Conservation (phyloP, 2,329 filamentous ascomycete species). For the Penicillium sp. region DNA sequence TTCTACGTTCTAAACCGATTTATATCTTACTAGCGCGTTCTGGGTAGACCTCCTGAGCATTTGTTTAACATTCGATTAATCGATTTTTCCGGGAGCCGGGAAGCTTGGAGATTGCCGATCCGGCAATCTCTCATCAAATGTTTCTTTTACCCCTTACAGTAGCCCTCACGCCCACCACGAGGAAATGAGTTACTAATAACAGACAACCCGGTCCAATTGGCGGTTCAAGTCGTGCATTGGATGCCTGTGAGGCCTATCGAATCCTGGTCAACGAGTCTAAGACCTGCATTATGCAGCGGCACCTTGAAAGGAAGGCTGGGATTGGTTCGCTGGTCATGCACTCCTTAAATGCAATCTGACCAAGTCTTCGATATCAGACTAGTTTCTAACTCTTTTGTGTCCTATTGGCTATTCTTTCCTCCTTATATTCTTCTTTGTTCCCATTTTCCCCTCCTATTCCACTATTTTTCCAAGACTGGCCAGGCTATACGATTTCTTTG, state of each 20-base stretch:
- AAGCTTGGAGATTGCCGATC: slow-evolving; percentile 18
- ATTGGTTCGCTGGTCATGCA: not conserved
- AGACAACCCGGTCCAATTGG: not conserved
- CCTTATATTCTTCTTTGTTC: not conserved
- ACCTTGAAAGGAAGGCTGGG: not conserved
- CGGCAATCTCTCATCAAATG: slow-evolving; percentile 13
- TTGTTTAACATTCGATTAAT: not conserved
- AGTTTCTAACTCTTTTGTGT: not conserved
- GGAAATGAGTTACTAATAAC: slow-evolving; percentile 9
- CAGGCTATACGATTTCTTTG: not conserved
- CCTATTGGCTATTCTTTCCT: not conserved
- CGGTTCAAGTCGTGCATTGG: not conserved
- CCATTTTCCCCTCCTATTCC: not conserved
- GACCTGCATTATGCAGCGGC: slow-evolving; percentile 1
- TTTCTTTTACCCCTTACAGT: slow-evolving; percentile 20
- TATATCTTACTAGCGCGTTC: slow-evolving; percentile 13
- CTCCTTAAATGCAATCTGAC: not conserved
- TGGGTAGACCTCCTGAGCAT: slow-evolving; percentile 3
- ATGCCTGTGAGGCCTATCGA: not conserved
- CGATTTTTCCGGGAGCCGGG: slow-evolving; percentile 1
- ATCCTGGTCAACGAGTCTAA: not conserved
- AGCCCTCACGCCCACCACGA: slow-evolving; percentile 20
- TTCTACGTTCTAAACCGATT: slow-evolving; percentile 3
- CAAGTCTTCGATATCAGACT: not conserved
- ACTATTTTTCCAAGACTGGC: too few species aligned